Evolutionary conservation across 306 rosid genomes (phyloP), one percentile per base, ranked within the genome.

Genomic region (Geum urbanum): DNA sequence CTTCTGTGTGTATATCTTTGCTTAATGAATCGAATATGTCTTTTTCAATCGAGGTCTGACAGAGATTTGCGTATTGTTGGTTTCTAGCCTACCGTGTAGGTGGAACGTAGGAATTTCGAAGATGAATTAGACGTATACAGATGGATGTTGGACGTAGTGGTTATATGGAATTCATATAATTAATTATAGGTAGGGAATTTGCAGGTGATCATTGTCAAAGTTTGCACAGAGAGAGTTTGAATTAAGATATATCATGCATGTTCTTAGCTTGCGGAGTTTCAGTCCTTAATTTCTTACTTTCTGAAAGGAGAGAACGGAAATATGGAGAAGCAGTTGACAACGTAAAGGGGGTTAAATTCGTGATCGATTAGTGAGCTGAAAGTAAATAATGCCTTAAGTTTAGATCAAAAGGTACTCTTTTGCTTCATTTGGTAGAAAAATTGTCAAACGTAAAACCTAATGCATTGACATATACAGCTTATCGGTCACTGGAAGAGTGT

Each of bases 351-450:
- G 1, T n/a, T n/a, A n/a, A 27, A 27, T 27, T 27, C 2, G 32
- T 27, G 32, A n/a, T 0, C 8, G 39, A 55, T 27, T 57, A 3
- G 2, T 37, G 13, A 60, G 65, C 32, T 27, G 32, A 45, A 60
- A 60, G 45, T 37, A 37, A 60, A 8, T 60, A 60, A 35, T 37
- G 65, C 65, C 65, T 60, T 60, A 40, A 60, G 65, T 9, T 12
- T 32, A 27, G 63, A 57, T 27, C 18, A 54, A 41, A 20, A 13
- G 22, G 55, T 19, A 22, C 32, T 22, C 44, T 43, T 55, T 44
- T 56, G 54, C 65, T 44, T 70, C 13, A 44, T 43, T 40, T 7
- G 54, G 64, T 43, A 54, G 32, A 43, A 15, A 41, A 70, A 27
- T 27, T 27, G 32, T 27, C 32, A 27, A 27, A 27, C 32, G 32